Evolutionary conservation across 2,329 filamentous ascomycete genomes (phyloP).

Genomic region (Cladosporium sp.): DNA sequence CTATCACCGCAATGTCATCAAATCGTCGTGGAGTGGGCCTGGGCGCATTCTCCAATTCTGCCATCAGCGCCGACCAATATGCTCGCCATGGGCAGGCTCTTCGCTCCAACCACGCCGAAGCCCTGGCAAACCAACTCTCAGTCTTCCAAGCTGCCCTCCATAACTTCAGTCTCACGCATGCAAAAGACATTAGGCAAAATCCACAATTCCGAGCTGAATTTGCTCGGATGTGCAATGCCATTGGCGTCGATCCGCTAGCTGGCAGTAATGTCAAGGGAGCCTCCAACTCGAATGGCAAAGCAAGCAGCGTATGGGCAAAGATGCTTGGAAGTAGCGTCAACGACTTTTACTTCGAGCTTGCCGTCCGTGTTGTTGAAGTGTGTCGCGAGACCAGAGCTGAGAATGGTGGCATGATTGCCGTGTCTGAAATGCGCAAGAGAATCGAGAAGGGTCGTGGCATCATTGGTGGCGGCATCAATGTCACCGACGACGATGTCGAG

Average conservation of each 20-base stretch:
- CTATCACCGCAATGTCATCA: conserved; percentile 40
- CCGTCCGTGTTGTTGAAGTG: conserved; percentile 91
- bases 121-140: conserved; percentile 87
- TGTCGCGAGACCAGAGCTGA: conserved; percentile 82
- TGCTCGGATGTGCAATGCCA: conserved; percentile 95
- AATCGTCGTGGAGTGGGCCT: conserved; percentile 81
- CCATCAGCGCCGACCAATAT: conserved; percentile 83
- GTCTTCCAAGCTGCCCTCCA: conserved; percentile 95
- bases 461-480: conserved; percentile 72
- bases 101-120: conserved; percentile 79
- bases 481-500: conserved; percentile 89
- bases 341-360: conserved; percentile 98
- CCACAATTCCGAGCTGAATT: conserved; percentile 95
- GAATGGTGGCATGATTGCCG: conserved; percentile 87
- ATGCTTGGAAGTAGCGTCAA: conserved; percentile 88
- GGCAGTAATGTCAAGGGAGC: conserved; percentile 42
- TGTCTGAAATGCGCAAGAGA: conserved; percentile 75
- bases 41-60: conserved; percentile 82
- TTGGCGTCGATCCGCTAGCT: conserved; percentile 91
- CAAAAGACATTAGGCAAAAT: conserved; percentile 92
- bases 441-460: conserved; percentile 73
- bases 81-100: conserved; percentile 84
- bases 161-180: conserved; percentile 92
- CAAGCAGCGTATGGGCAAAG: conserved; percentile 84
- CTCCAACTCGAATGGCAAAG: conserved; percentile 46